phyloP scores from a whole-genome alignment of 2,329 filamentous ascomycete genomes.

The Rhinocladiella similis region DNA sequence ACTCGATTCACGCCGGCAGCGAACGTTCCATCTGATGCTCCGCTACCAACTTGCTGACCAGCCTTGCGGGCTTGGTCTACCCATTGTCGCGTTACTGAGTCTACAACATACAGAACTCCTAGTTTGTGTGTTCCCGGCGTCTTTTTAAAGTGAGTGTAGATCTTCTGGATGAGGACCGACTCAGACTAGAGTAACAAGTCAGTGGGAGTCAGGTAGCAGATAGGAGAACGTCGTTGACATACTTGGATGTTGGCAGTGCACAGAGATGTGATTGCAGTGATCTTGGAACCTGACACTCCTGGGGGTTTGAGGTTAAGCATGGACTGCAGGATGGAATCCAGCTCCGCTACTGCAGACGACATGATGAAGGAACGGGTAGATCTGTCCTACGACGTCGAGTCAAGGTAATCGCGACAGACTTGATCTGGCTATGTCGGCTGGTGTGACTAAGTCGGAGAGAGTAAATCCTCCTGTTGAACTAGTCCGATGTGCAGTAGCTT shows the following conservation, averaged over 20 bases:
- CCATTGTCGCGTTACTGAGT: conserved; percentile 99
- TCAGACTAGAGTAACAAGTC: conserved; percentile 67
- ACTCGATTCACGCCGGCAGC: conserved; percentile 95
- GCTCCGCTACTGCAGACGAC: conserved; percentile 83
- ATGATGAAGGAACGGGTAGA: conserved; percentile 47
- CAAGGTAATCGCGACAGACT: conserved; percentile 10
- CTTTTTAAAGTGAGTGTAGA: conserved; percentile 97
- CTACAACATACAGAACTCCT: conserved; percentile 99
- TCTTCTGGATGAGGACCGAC: conserved; percentile 90
- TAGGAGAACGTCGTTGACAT: conserved; percentile 41
- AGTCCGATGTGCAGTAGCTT: not conserved
- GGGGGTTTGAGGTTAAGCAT: conserved; percentile 90
- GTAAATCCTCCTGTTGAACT: not conserved
- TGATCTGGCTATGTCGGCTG: conserved; percentile 6
- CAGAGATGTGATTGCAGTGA: conserved; percentile 79
- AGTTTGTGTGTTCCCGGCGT: conserved; percentile 93
- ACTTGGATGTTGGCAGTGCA: conserved; percentile 91
- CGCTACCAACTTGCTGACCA: conserved; percentile 76
- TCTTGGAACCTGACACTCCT: conserved; percentile 90
- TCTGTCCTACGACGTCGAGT: conserved; percentile 18
- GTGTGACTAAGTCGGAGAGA: not conserved
- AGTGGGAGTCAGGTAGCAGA: conserved; percentile 20
- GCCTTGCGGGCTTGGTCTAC: conserved; percentile 88
- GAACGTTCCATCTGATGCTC: conserved; percentile 86
- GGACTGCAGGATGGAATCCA: conserved; percentile 86